Evolutionary conservation across 2,329 filamentous ascomycete species (phyloP), one percentile per base, ranked within the genome.

Genomic region (Diplodia corticola): DNA sequence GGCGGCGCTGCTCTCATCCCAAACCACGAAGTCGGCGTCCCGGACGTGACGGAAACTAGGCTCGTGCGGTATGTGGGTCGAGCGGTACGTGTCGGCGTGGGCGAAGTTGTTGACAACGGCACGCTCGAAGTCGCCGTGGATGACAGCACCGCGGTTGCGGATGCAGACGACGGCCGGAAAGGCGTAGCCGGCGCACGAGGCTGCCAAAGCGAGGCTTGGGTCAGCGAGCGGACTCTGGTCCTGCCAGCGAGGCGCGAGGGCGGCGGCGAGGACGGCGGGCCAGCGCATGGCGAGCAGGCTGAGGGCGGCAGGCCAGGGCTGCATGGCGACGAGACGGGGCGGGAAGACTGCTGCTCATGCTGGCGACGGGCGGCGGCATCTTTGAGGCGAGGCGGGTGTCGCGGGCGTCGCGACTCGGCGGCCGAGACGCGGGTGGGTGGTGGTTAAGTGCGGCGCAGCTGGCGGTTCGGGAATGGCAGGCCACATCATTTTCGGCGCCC

Each of bases 21-120:
- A 75, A n/a, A 75, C 69, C 3, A 73, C 65, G 37, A 75, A 74
- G 17, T 66, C 61, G 0, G 71, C 67, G 20, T 71, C 68, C 9
- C 65, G 65, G 13, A 75, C 63, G 7, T 54, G 28, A n/a, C 51
- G 51, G 51, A 54, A 54, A 30, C 51, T 54, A 3, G 51, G 76
- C 1, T 78, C 76, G 6, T 67, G 26, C 22, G 51, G 51, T 30
- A 54, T 54, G 51, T 12, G 13, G 51, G 51, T 54, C 15, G 26
- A 33, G 30, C 51, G 51, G 51, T 37, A 54, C 15, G 51, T 35
- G 51, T 54, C 51, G 51, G 51, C 51, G 26, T 54, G 26, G 7
- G 51, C 51, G 51, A 54, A 5, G 51, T 35, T 17, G 51, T 54
- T 54, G 7, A 17, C 22, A 30, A 54, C 51, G 17, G 51, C 28